These are phyloP conservation scores for Acanthochlamys bracteata DNA, from an alignment of 106 monocot genomes.

Conservation along the genomic window DNA sequence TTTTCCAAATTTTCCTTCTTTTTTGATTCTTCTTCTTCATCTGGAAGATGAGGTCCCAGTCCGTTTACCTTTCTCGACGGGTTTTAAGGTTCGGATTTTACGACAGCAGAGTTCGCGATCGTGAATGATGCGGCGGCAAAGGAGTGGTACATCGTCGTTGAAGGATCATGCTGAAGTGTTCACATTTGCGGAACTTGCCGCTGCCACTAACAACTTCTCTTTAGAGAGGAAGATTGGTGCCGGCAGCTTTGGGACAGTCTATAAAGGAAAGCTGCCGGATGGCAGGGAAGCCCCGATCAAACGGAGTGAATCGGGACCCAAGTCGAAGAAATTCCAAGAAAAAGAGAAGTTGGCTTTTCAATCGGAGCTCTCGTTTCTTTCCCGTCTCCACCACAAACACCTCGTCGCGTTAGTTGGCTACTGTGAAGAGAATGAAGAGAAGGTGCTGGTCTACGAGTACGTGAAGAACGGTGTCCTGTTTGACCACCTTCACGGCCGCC, in stretches of 20 bases:
- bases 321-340: constrained; percentile 29
- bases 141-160: constrained; percentile 70
- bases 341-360: constrained; percentile 77
- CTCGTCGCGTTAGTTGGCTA: constrained; percentile 66
- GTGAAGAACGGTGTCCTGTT: constrained; percentile 74
- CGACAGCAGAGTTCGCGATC: constrained; percentile 44
- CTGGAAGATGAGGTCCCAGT: constrained; percentile 8
- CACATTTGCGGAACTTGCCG: constrained; percentile 43
- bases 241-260: constrained; percentile 83
- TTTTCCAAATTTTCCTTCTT: too few relatives aligned
- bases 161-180: constrained; percentile 52
- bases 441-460: constrained; percentile 76
- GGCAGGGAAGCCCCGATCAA: constrained; percentile 86
- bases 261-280: constrained; percentile 59
- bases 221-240: constrained; percentile 48
- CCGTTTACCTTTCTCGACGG: constrained; percentile 24
- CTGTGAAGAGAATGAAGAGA: constrained; percentile 70
- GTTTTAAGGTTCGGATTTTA: constrained; percentile 33
- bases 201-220: constrained; percentile 60
- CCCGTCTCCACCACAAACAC: constrained; percentile 88
- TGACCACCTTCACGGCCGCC: constrained; percentile 34
- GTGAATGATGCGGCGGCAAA: constrained; percentile 46
- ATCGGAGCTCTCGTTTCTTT: constrained; percentile 75
- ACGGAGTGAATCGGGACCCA: constrained; percentile 33
- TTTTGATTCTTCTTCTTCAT: too few relatives aligned